Evolutionary conservation across 2,329 filamentous ascomycete genomes (phyloP), one percentile per base, ranked within the genome.

Genomic region (Fusarium mangiferae): DNA sequence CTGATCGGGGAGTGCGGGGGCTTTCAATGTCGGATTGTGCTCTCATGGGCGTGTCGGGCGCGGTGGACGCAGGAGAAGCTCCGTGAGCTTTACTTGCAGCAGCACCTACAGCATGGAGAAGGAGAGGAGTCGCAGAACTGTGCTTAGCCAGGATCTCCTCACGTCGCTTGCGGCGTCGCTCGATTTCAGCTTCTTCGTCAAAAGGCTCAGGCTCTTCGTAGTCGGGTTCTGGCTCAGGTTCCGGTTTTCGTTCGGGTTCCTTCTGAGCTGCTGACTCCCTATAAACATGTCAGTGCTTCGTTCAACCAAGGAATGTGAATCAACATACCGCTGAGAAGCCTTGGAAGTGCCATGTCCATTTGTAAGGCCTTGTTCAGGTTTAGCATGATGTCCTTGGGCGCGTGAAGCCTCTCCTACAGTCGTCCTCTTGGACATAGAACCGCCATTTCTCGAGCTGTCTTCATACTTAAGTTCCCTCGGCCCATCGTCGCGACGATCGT

Each of bases 91-190:
- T 91, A 73, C 88, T 74, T 14, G 71, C 90, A 55, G 88, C 86
- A 66, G 89, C 87, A 73, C 92, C 90, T 44, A 96, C 85, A 66
- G 93, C 92, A 83, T 95, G 91, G 72, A 96, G 90, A 69, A 93
- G 88, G 78, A 96, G 87, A 58, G 93, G 92, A 56, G 92, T 91
- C 58, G 91, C 89, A 78, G 92, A 91, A 75, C 90, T 91, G 78
- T 94, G 93, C 85, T 95, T 97, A 81, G 94, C 93, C 80, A 94
- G 90, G 73, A 97, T 93, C 73, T 94, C 94, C 84, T 96, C 94
- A 74, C 95, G 92, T 66, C 93, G 90, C 80, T 93, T 94, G 35
- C 95, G 92, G 62, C 95, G 93, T 78, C 94, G 92, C 82, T 97
- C 93, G 78, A 98, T 93, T 78, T 96, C 88, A 75, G 93, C 91